Evolutionary conservation across 106 monocot genomes (phyloP).

Genomic region (Dioscorea dumetorum): DNA sequence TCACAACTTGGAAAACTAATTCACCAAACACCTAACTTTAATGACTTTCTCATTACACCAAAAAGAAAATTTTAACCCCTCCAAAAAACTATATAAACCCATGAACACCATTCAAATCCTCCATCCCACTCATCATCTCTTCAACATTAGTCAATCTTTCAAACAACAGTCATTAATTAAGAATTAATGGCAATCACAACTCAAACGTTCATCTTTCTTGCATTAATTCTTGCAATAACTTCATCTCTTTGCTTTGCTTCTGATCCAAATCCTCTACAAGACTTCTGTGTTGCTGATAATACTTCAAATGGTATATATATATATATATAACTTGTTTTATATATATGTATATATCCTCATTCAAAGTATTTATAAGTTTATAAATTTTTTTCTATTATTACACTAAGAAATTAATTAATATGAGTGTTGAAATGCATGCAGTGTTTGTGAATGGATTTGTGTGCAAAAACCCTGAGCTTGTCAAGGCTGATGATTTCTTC

Average conservation of each 20-base stretch:
- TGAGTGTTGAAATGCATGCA: not conserved
- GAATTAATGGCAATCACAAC: not conserved
- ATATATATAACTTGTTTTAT: not conserved
- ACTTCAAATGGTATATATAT: not conserved
- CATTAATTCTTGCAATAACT: not conserved
- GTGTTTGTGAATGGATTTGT: slow-evolving; percentile 13
- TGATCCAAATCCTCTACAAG: slow-evolving; percentile 7
- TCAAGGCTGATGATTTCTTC: slow-evolving; percentile 5
- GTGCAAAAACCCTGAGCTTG: not conserved
- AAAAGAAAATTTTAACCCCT: too few relatives aligned
- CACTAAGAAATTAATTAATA: too few relatives aligned
- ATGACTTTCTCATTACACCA: too few relatives aligned
- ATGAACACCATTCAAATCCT: too few relatives aligned
- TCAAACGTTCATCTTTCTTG: slow-evolving; percentile 2
- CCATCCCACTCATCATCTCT: too few relatives aligned
- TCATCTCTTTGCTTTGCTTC: slow-evolving; percentile 4
- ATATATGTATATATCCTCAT: not conserved
- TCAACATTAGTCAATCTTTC: too few relatives aligned
- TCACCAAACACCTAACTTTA: too few relatives aligned
- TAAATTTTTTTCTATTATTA: not conserved
- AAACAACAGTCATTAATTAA: not conserved
- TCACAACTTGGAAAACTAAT: too few relatives aligned
- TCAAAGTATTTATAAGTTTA: not conserved
- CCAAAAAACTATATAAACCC: too few relatives aligned
- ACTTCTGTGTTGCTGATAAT: slow-evolving; percentile 11